A percentile compares a stretch with the other conserved stretches of the same genome.
These are phyloP conservation scores for Prunus mume DNA, from an alignment of 306 rosid genomes.

Conservation along the genomic window DNA sequence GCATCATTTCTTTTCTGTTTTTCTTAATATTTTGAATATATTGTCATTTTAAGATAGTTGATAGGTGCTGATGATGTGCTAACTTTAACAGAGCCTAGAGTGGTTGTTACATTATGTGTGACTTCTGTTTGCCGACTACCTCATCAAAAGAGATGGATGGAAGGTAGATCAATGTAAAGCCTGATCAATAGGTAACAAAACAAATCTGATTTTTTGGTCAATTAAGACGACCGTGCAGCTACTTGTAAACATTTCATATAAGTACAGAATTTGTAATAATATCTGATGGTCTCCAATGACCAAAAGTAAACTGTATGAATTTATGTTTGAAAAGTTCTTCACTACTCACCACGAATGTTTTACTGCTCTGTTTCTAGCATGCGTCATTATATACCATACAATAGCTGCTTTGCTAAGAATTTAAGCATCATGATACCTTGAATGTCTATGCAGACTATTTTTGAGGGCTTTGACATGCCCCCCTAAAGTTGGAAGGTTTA, in stretches of 20 bases:
- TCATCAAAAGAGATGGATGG: conserved; percentile 20
- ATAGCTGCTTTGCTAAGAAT: not conserved
- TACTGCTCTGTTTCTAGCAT: not conserved
- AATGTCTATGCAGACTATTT: not conserved
- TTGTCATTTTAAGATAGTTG: not conserved
- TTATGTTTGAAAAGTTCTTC: not conserved
- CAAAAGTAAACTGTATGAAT: not conserved
- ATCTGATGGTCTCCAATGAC: not conserved
- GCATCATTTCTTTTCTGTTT: not conserved
- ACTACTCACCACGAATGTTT: not conserved
- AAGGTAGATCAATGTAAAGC: conserved; percentile 6
- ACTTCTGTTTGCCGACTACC: conserved; percentile 24
- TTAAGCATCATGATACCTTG: not conserved
- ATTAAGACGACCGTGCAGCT: conserved; percentile 19
- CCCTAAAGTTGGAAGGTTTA: not conserved
- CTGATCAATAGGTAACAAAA: conserved; percentile 20
- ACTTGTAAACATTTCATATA: conserved; percentile 17
- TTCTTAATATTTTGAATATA: not conserved
- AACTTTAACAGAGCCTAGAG: conserved; percentile 66
- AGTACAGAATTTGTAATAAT: not conserved
- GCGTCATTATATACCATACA: not conserved
- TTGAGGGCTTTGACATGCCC: too few relatives aligned
- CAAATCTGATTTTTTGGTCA: conserved; percentile 19
- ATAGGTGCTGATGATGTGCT: conserved; percentile 26
- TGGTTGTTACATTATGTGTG: conserved; percentile 71